Conservation (phyloP, 129 eudicot genomes). For the Flaveria trinervia region DNA sequence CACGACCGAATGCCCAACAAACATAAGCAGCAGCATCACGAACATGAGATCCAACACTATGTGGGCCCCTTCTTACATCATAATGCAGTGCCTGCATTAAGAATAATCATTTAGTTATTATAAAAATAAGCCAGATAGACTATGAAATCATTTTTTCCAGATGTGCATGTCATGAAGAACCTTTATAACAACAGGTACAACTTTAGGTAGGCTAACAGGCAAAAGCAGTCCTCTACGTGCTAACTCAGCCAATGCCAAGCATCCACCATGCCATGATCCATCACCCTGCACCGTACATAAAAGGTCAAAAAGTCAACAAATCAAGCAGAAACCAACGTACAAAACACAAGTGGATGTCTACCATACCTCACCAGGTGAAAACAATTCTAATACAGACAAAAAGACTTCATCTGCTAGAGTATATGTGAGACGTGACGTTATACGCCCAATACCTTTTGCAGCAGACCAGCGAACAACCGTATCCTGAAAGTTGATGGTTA, state of each 20-base stretch:
- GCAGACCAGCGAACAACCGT: slow-evolving; percentile 99
- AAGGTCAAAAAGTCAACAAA: slow-evolving; percentile 12
- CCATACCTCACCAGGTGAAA: slow-evolving; percentile 95
- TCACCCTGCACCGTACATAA: slow-evolving; percentile 62
- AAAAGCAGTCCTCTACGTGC: slow-evolving; percentile 98
- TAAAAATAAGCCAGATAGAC: neutral
- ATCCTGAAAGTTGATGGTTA: slow-evolving; percentile 52
- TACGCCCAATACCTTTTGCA: slow-evolving; percentile 98
- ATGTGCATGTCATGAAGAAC: slow-evolving; percentile 38
- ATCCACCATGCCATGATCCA: slow-evolving; percentile 99
- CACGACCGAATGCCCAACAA: slow-evolving; percentile 99
- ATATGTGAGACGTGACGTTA: slow-evolving; percentile 77
- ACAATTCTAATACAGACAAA: slow-evolving; percentile 83
- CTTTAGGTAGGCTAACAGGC: slow-evolving; percentile 93
- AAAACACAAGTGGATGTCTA: slow-evolving; percentile 18
- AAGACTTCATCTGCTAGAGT: slow-evolving; percentile 87
- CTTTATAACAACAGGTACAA: slow-evolving; percentile 91
- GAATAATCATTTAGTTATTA: neutral
- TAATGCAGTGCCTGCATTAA: slow-evolving; percentile 78
- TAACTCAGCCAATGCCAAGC: slow-evolving; percentile 96
- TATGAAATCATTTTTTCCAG: slow-evolving; percentile 6
- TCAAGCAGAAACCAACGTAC: slow-evolving; percentile 1
- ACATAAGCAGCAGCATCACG: slow-evolving; percentile 99
- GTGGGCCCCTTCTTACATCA: slow-evolving; percentile 97
- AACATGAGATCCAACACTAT: slow-evolving; percentile 96